Percentiles rank a stretch among this genome's conserved stretches.
phyloP scores from a whole-genome alignment of 1,284 basidiomycete genomes.

The Pseudozyma sp. region DNA sequence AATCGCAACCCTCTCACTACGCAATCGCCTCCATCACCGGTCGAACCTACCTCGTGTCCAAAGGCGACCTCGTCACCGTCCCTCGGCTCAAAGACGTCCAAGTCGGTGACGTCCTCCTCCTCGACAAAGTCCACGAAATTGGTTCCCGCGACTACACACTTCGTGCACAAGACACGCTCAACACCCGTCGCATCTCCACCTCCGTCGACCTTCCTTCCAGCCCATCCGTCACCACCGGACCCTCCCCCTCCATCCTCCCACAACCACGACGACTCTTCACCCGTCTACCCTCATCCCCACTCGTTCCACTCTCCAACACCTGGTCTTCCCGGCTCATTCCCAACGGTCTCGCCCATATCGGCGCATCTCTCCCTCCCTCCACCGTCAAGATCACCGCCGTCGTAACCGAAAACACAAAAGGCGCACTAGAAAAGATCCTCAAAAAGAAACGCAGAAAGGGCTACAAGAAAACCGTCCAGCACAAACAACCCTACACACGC shows the following conservation, averaged over 20 bases:
- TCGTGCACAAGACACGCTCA: slow-evolving; percentile 72
- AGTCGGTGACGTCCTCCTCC: slow-evolving; percentile 83
- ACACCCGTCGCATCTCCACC: slow-evolving; percentile 39
- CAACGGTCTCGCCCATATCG: slow-evolving; percentile 61
- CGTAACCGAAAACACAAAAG: slow-evolving; percentile 95
- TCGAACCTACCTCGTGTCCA: slow-evolving; percentile 86
- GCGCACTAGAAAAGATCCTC: slow-evolving; percentile 86
- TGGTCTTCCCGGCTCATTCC: slow-evolving; percentile 61
- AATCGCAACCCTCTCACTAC: slow-evolving; percentile 83
- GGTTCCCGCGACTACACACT: slow-evolving; percentile 94
- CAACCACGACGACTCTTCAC: slow-evolving; percentile 42
- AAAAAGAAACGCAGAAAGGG: slow-evolving; percentile 99
- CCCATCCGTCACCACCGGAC: slow-evolving; percentile 8
- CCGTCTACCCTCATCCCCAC: slow-evolving; percentile 4
- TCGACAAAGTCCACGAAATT: slow-evolving; percentile 91
- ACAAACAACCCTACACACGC: slow-evolving; percentile 93
- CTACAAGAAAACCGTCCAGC: slow-evolving; percentile 83
- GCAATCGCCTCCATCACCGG: slow-evolving; percentile 87
- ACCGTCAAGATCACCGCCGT: slow-evolving; percentile 82
- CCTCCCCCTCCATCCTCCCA: slow-evolving; percentile 15
- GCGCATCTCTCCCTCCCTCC: slow-evolving; percentile 45
- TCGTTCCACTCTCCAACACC: slow-evolving; percentile 45
- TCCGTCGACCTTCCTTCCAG: slow-evolving; percentile 19
- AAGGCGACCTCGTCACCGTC: slow-evolving; percentile 89
- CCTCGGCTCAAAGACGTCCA: slow-evolving; percentile 78